Base-by-base conservation (phyloP, 2,329 filamentous ascomycete genomes). In the Magnaporthiopsis incrustans region DNA sequence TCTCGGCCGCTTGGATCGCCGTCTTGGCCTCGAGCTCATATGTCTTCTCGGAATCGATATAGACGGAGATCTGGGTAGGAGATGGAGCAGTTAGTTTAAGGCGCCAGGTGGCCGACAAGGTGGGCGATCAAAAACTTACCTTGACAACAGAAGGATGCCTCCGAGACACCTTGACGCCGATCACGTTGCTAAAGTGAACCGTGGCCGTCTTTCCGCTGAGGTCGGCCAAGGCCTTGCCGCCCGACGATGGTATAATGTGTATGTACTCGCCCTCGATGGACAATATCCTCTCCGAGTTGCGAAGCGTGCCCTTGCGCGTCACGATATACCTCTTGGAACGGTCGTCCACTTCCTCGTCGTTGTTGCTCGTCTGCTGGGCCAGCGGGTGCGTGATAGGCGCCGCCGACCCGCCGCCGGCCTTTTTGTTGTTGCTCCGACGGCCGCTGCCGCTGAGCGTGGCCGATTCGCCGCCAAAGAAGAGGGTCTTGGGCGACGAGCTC, bases 181-280 rank as follows among this genome's bases (percentile, higher is more conserved):
- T 85, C 7, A 95, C 89, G 64, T 89, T 90, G 70, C 86, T 89
- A 72, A 94, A 93, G 70, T 93, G 90, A 60, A 94, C 89, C 57
- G 90, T 92, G 3, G 90, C 92, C 44, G 87, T 89, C 77, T 92
- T 92, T 50, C 85, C 85, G 64, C 80, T 82, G 27, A 81, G 82
- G 64, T 89, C 86, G 65, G 85, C 83, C 65, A 86, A 77, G 14
- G 85, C 84, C 72, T 89, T 90, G 53, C 87, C 87, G 12, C 83
- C 83, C 2, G 84, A 84, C 1, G 85, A 81, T 32, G 91, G 90
- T 83, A 92, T 89, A 70, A 96, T 92, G 75, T 94, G 90, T 67
- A 96, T 86, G 73, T 93, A 95, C 73, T 96, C 91, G 66, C 90
- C 90, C 70, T 94, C 91, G 68, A 96, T 91, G 60, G 89, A 87